Evolutionary conservation across 371 early-diverging fungal genomes (phyloP).

Genomic region (Mortierella sp.): DNA sequence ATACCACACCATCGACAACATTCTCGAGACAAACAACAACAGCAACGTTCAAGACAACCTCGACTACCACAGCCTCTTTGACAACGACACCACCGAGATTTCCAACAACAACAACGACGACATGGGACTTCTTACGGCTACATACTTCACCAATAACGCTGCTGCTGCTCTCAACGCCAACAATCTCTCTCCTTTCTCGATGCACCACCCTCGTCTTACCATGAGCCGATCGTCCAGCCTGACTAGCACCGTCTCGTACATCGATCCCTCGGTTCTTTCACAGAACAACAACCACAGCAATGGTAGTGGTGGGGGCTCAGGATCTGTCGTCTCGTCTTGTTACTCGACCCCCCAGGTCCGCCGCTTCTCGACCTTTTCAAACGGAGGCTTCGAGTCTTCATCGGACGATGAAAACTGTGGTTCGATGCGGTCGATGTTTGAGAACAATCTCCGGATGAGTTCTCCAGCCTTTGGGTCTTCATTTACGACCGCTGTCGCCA

Average conservation of each 20-base stretch:
- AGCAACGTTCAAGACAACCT: not conserved
- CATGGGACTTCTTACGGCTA: constrained; percentile 13
- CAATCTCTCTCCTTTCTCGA: constrained; percentile 20
- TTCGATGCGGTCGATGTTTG: constrained; percentile 19
- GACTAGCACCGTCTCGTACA: constrained; percentile 9
- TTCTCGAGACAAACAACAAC: not conserved
- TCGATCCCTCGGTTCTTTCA: constrained; percentile 29
- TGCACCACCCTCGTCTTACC: not conserved
- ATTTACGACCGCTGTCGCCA: too few relatives aligned
- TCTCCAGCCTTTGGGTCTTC: not conserved
- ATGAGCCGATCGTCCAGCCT: constrained; percentile 31
- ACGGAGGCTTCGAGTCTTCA: constrained; percentile 2
- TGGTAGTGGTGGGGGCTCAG: not conserved
- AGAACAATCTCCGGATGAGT: constrained; percentile 10
- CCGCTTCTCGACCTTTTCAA: constrained; percentile 14
- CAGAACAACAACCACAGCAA: not conserved
- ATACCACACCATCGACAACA: not conserved
- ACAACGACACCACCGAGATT: not conserved
- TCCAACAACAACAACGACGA: not conserved
- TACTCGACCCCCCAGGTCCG: constrained; percentile 13
- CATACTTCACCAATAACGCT: not conserved
- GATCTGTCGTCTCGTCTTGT: constrained; percentile 3
- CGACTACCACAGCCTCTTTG: not conserved
- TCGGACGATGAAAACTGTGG: constrained; percentile 21
- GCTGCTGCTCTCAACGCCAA: constrained; percentile 8